Evolutionary conservation across 2,329 filamentous ascomycete genomes (phyloP).

Genomic region (Aspergillus sp.): DNA sequence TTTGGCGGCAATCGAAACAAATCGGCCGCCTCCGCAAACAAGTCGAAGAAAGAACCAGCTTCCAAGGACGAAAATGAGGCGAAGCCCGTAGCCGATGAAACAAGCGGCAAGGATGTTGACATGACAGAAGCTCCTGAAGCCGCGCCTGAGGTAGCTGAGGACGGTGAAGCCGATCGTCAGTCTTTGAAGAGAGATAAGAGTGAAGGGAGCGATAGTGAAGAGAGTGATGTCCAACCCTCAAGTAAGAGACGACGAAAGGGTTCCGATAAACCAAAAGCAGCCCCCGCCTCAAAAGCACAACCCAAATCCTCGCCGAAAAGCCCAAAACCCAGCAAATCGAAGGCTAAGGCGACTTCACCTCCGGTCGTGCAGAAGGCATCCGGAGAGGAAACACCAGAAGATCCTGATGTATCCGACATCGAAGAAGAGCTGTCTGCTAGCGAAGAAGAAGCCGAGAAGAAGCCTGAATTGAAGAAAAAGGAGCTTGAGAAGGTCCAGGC

Average conservation of each 20-base stretch:
- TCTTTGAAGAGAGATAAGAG: constrained; percentile 32
- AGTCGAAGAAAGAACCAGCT: constrained; percentile 31
- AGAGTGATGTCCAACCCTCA: constrained; percentile 58
- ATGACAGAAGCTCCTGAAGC: constrained; percentile 21
- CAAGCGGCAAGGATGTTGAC: constrained; percentile 20
- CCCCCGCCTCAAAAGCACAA: constrained; percentile 34
- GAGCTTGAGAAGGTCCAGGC: constrained; percentile 79
- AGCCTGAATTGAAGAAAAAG: constrained; percentile 73
- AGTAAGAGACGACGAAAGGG: constrained; percentile 56
- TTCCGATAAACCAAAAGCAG: constrained; percentile 38
- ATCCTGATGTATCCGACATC: constrained; percentile 28
- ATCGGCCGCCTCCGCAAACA: constrained; percentile 33
- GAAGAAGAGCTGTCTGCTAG: constrained; percentile 50
- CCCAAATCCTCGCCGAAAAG: constrained; percentile 28
- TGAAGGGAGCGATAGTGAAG: constrained; percentile 35
- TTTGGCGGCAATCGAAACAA: constrained; percentile 66
- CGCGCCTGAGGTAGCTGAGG: constrained; percentile 8
- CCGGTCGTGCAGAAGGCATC: constrained; percentile 44
- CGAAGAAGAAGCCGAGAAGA: constrained; percentile 64
- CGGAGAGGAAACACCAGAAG: constrained; percentile 50
- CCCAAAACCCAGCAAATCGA: constrained; percentile 19
- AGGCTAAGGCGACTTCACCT: constrained; percentile 29
- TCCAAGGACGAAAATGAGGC: not conserved
- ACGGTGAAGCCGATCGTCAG: constrained; percentile 16
- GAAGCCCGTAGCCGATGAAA: constrained; percentile 12